These are phyloP conservation scores for Erodium moschatum DNA, from an alignment of 441 rosid species.

Conservation along the genomic window DNA sequence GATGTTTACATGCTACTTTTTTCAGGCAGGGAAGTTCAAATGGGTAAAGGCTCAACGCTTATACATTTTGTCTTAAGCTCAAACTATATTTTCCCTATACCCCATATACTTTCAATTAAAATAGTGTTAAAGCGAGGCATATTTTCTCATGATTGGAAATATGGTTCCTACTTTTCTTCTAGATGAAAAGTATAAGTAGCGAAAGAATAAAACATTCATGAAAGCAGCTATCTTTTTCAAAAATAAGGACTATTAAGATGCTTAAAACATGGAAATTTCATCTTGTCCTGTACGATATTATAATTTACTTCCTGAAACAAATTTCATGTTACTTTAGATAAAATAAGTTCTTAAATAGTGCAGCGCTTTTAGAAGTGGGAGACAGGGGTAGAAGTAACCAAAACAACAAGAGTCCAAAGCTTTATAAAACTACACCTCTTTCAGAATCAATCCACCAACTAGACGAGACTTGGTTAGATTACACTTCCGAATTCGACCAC, in stretches of 20 bases:
- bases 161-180: neutral
- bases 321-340: neutral
- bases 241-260: neutral
- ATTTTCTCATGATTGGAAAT: neutral
- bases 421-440: constrained; percentile 45
- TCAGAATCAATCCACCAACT: constrained; percentile 48
- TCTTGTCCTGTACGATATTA: neutral
- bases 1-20: neutral
- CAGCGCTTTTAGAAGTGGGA: neutral
- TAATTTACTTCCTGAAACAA: neutral
- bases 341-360: neutral
- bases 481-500: constrained; percentile 60
- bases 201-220: neutral
- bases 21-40: neutral
- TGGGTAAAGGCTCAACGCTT: neutral
- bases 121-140: neutral
- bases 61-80: neutral
- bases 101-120: neutral
- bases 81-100: neutral
- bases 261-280: neutral
- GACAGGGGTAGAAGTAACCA: constrained; percentile 8
- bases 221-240: neutral
- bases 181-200: neutral
- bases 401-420: constrained; percentile 7
- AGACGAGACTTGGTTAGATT: constrained; percentile 56